Base-by-base conservation (phyloP, 805 yeast genomes). In the Yarrowia alimentaria region DNA sequence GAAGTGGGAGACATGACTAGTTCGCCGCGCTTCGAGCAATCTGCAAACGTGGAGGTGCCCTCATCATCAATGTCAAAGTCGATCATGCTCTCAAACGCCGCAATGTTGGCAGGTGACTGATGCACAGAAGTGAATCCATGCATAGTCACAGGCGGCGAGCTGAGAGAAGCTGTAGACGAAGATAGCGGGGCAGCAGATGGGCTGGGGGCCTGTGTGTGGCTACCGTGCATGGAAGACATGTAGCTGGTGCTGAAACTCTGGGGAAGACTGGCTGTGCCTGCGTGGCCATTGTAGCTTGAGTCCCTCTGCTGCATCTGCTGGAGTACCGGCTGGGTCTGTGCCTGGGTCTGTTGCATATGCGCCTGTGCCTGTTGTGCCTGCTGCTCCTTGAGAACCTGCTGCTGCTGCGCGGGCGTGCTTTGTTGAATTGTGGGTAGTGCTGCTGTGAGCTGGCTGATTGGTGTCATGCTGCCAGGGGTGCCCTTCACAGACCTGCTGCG, bases 1-100 rank as follows among this genome's bases (percentile, higher is more conserved):
- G 50, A 43, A 8, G 35, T 21, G 9, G 50, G 50, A 11, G 50
- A 43, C 50, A 43, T 43, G 50, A 43, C 50, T 24, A 43, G 10
- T 7, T 30, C 37, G 12, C 50, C 50, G 21, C 50, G 8, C 14
- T 30, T 19, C 8, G 37, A 43, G 21, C 50, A 43, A 22, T 43
- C 50, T 7, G 50, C 50, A 30, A 43, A 43, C 6, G 50, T 43
- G 2, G 50, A 43, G 7, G 50, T 43, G 3, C 50, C 50, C 11
- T 43, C 50, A n/a, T 43, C 50, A 6, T 30, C 50, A 10, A 43
- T 43, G 18, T 43, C 50, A 22, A 43, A 43, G 30, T 43, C 50
- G 8, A 43, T 31, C 50, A 43, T 43, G 9, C 30, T 21, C 16
- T 43, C 50, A 30, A 30, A 43, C 8, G 50, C 50, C 22, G 20